Conservation (phyloP, 2,329 filamentous ascomycete species). For the Hypoxylon sp. region DNA sequence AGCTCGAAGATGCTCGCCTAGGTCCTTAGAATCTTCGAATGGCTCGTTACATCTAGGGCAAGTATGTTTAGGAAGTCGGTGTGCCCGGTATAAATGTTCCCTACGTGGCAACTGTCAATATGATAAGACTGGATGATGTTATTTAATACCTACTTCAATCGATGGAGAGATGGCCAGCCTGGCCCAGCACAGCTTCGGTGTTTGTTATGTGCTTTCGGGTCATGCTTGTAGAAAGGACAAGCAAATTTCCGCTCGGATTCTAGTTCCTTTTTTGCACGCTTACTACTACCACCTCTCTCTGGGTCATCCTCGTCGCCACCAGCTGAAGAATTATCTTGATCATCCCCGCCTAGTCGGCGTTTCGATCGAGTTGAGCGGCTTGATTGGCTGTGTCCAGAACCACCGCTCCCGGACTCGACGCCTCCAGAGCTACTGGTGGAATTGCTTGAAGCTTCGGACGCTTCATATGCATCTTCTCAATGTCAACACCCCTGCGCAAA, state of each 20-base stretch:
- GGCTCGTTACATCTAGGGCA: conserved; percentile 50
- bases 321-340: conserved; percentile 49
- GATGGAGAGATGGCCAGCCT: conserved; percentile 51
- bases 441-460: conserved; percentile 47
- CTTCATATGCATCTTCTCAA: conserved; percentile 47
- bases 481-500: conserved; percentile 16
- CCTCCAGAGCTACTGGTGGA: conserved; percentile 21
- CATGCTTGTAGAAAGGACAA: conserved; percentile 57
- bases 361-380: conserved; percentile 47
- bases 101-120: conserved; percentile 35
- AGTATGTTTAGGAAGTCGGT: conserved; percentile 50
- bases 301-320: conserved; percentile 52
- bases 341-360: conserved; percentile 51
- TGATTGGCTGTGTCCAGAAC: conserved; percentile 38
- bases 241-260: conserved; percentile 53
- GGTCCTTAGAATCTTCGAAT: conserved; percentile 47
- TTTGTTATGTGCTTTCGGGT: conserved; percentile 51
- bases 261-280: conserved; percentile 56
- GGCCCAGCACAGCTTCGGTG: conserved; percentile 48
- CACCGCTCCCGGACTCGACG: conserved; percentile 11
- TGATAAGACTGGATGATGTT: neutral
- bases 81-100: conserved; percentile 53
- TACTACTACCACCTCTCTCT: conserved; percentile 56
- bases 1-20: conserved; percentile 51
- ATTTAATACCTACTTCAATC: conserved; percentile 50